Percentiles rank a stretch among this genome's conserved stretches.
These are phyloP conservation scores for Lipomyces sp. DNA, from an alignment of 805 yeast species.

Conservation along the genomic window DNA sequence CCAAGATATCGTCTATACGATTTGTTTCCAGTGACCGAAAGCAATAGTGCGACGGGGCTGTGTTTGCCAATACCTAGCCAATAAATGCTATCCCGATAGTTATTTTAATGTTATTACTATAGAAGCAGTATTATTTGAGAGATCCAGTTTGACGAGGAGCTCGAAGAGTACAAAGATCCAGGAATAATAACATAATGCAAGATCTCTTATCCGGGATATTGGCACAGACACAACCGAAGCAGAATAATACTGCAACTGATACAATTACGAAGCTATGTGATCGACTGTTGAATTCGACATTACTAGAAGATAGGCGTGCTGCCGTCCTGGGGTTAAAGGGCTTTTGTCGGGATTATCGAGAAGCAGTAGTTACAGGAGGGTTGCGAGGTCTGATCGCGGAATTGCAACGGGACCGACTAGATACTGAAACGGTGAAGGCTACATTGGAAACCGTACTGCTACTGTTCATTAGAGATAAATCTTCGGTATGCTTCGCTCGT, in stretches of 20 bases:
- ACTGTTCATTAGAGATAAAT: constrained; percentile 71
- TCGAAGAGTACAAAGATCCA: neutral
- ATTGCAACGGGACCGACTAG: constrained; percentile 67
- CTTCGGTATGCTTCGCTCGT: constrained; percentile 39
- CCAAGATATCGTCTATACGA: neutral
- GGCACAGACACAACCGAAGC: constrained; percentile 55
- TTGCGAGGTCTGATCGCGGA: constrained; percentile 72
- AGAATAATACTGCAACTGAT: constrained; percentile 63
- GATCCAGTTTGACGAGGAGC: neutral
- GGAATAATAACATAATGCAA: constrained; percentile 26
- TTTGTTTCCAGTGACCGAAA: neutral
- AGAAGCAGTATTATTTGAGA: neutral
- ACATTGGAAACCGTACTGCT: constrained; percentile 83
- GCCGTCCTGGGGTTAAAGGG: constrained; percentile 90
- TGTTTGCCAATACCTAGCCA: constrained; percentile 7
- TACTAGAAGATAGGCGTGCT: constrained; percentile 84
- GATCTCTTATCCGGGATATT: constrained; percentile 46
- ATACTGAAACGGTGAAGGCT: constrained; percentile 73
- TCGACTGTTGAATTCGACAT: constrained; percentile 77
- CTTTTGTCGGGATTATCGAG: constrained; percentile 86
- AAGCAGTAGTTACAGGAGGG: constrained; percentile 86
- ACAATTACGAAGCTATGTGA: constrained; percentile 89
- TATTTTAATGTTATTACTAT: neutral
- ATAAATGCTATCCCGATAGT: neutral
- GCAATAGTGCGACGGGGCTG: neutral